Evolutionary conservation across 345 rosid species (phyloP).

Genomic region (Populus nigra): DNA sequence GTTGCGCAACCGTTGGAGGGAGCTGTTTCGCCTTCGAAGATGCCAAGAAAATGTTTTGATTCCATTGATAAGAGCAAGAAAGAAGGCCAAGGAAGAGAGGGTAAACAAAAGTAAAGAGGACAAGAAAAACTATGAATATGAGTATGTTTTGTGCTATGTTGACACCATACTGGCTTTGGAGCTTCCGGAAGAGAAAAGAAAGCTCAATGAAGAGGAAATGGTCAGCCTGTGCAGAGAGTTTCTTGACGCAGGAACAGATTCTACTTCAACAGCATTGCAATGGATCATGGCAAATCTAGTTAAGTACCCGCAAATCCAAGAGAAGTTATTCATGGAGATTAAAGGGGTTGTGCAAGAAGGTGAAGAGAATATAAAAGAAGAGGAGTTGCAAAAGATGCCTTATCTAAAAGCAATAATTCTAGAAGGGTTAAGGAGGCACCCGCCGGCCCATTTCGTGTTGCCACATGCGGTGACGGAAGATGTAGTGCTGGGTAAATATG

Average conservation of each 20-base stretch:
- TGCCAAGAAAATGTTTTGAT: background rate
- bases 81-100: background rate
- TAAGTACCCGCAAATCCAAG: background rate
- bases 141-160: background rate
- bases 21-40: background rate
- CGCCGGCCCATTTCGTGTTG: background rate
- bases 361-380: background rate
- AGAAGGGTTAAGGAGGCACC: background rate
- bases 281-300: background rate
- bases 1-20: background rate
- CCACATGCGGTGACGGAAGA: background rate
- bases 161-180: background rate
- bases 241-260: background rate
- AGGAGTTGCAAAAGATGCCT: background rate
- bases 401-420: background rate
- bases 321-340: background rate
- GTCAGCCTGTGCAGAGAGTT: background rate
- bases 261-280: background rate
- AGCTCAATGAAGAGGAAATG: background rate
- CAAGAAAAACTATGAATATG: background rate
- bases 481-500: background rate
- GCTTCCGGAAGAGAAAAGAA: background rate
- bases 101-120: background rate
- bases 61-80: background rate
- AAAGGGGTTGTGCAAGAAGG: background rate